Evolutionary conservation across 202 grass and related monocot species (phyloP), one percentile per base, ranked within the genome.

Genomic region (Setaria italica): DNA sequence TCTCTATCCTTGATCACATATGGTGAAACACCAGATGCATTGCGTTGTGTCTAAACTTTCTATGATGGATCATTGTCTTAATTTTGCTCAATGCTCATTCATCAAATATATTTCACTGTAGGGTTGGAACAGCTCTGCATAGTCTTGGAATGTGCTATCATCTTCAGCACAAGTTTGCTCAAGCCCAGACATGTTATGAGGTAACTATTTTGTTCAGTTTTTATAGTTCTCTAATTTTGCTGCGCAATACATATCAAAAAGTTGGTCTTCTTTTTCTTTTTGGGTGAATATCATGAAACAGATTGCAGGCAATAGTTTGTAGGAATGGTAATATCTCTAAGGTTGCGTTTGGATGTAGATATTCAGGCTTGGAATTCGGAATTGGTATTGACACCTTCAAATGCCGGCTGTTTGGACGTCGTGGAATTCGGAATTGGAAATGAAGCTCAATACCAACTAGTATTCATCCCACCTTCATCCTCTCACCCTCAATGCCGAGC

Each of bases 111-210:
- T 75, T 67, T 87, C 74, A 70, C 41, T 86, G 17, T 88, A 98
- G 96, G 53, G 90, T 99, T 67, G 96, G 88, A 64, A 86, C 86
- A 71, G 88, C 90, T 84, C 85, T 95, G 81, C 96, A 80, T 89
- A 99, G 80, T 86, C 86, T 99, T 77, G 96, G 96, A 34, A 85
- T 85, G n/a, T 90, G 88, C 70, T 95, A 99, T 83, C 75, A 95
- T 80, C 55, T 88, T 77, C 91, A 95, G 50, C 54, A 21, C 74
- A 95, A 84, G 60, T 83, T 95, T 91, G 69, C 89, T 81, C 79
- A 92, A 91, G 96, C 96, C 74, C 88, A 82, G 74, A 80, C 88
- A 73, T 95, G 79, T 88, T 95, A 92, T 80, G 91, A 98, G 93
- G 96, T 98, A 91, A 53, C 35, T 46, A n/a, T 70, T 75, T 55